These are phyloP conservation scores for Fraxinus americana DNA, from an alignment of 257 asterid species.

Conservation along the genomic window DNA sequence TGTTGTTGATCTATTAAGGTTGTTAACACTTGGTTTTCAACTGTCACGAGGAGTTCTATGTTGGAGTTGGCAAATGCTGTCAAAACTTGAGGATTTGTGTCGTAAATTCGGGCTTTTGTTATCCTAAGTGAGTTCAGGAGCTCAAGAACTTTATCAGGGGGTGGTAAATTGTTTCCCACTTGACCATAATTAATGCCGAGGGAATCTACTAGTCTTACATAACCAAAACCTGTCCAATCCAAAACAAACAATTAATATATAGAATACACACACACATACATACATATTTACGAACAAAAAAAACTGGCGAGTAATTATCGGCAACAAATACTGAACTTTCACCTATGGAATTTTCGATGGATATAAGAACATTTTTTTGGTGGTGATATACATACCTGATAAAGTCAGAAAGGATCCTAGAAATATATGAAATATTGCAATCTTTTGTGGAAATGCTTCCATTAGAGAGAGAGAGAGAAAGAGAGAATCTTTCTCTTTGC, in stretches of 20 bases:
- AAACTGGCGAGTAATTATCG: too few relatives aligned
- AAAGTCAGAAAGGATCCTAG: neutral
- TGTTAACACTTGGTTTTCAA: conserved; percentile 39
- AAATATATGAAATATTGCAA: conserved; percentile 47
- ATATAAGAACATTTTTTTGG: neutral
- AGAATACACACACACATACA: too few relatives aligned
- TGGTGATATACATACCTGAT: neutral
- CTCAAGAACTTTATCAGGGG: conserved; percentile 39
- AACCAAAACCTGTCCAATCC: conserved; percentile 33
- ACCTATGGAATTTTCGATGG: neutral
- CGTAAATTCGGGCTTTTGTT: conserved; percentile 46
- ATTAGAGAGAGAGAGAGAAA: conserved; percentile 28
- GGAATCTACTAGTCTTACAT: conserved; percentile 28
- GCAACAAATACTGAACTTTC: neutral
- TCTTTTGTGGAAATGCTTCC: conserved; percentile 39
- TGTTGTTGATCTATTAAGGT: conserved; percentile 33
- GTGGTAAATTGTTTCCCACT: conserved; percentile 44
- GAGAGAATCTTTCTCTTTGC: conserved; percentile 17
- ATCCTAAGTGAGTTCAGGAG: conserved; percentile 36
- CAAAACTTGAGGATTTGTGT: conserved; percentile 44
- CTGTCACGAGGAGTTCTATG: conserved; percentile 41
- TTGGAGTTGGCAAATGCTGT: conserved; percentile 44
- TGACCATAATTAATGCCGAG: conserved; percentile 58
- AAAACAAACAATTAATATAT: neutral
- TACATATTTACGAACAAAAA: too few relatives aligned